Conservation (phyloP, 2,329 filamentous ascomycete species). For the Massarina eburnea region DNA sequence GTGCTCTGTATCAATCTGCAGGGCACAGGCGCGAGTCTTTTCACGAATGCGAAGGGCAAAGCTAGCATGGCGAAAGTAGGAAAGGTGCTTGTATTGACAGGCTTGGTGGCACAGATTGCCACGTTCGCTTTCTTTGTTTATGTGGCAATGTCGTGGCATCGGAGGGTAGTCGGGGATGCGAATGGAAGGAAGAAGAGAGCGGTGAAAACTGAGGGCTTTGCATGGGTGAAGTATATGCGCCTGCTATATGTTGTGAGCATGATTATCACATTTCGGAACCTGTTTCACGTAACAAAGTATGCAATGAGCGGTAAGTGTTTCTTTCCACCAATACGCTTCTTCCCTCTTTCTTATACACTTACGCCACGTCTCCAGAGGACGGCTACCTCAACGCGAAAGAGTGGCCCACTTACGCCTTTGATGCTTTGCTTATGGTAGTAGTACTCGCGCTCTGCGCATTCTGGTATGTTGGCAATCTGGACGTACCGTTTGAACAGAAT, state of each 20-base stretch:
- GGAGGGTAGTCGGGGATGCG: not conserved
- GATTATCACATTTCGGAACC: slow-evolving; percentile 53
- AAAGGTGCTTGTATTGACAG: slow-evolving; percentile 46
- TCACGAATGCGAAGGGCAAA: slow-evolving; percentile 14
- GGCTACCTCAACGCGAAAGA: slow-evolving; percentile 53
- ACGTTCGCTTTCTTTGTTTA: slow-evolving; percentile 53
- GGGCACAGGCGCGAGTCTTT: slow-evolving; percentile 42
- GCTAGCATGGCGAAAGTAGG: slow-evolving; percentile 30
- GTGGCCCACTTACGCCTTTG: slow-evolving; percentile 55
- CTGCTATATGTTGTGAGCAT: slow-evolving; percentile 48
- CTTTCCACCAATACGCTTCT: not conserved
- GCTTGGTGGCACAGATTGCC: slow-evolving; percentile 51
- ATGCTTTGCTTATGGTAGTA: slow-evolving; percentile 47
- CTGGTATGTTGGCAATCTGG: slow-evolving; percentile 1
- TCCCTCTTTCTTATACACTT: not conserved
- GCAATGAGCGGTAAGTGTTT: slow-evolving; percentile 38
- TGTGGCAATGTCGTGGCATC: slow-evolving; percentile 15
- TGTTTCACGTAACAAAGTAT: slow-evolving; percentile 56
- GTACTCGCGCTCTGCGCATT: slow-evolving; percentile 1
- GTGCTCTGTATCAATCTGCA: slow-evolving; percentile 55
- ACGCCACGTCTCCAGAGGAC: slow-evolving; percentile 13
- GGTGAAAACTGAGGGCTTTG: not conserved
- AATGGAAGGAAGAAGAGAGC: not conserved
- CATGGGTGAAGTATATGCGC: slow-evolving; percentile 41
- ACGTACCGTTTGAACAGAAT: not conserved